Base-by-base conservation (phyloP, 23 red algal genomes). In the Chondrus crispus region DNA sequence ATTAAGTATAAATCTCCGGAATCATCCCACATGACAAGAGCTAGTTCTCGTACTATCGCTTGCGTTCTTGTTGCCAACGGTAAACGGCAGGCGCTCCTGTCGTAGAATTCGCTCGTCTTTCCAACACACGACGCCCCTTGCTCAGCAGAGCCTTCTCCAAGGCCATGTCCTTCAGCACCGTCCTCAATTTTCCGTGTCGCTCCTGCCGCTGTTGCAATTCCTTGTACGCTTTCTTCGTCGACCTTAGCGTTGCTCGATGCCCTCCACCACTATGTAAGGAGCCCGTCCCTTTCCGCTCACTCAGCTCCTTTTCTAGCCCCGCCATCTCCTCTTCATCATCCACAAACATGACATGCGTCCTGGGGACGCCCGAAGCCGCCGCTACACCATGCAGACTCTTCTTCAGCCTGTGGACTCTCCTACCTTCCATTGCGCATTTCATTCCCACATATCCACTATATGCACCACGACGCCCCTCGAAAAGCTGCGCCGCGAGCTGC, bases 31-130 rank as follows among this genome's bases (percentile, higher is more conserved):
- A n/a, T 24, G 3, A 33, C 18, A 44, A 44, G 3, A 11, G 33
- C 42, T 54, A 26, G 40, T 13, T 9, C 66, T 13, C 28, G 30
- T 6, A 78, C 90, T 48, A 95, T 26, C 93, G 82, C 2, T 88
- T 81, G 18, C 93, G 68, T 26, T 88, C 80, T 54, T 62, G 57
- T 54, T 68, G 74, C 93, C 93, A 95, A 18, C 81, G 80, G 78
- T 52, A 95, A 26, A 95, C 93, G 38, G 93, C 58, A 19, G 85
- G 93, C 6, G 71, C 93, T 2, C 88, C 93, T n/a, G 93, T 95
- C 19, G 87, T 26, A n/a, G 55, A 30, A 62, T 95, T 42, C 28
- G 77, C n/a, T n/a, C 40, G 74, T 7, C 73, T 33, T 40, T 80
- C 78, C 19, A 81, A 7, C 2, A 52, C 19, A 33, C 82, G 78